phyloP scores from a whole-genome alignment of 768 basidiomycete species.

The Arthromyces matolae region DNA sequence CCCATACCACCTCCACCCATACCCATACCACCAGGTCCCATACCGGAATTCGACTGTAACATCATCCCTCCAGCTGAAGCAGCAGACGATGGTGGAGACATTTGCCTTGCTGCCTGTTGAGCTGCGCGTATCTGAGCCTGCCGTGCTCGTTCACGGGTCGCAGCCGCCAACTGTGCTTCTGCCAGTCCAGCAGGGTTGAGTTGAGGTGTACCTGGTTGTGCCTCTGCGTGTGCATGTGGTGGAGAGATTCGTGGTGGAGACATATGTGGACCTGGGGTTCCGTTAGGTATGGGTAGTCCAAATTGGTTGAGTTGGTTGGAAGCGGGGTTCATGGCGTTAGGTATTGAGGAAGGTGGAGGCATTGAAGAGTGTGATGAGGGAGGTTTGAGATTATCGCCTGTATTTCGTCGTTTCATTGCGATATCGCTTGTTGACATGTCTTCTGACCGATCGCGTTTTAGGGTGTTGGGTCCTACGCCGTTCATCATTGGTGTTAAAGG shows the following conservation, averaged over 20 bases:
- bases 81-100: slow-evolving; percentile 37
- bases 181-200: slow-evolving; percentile 2
- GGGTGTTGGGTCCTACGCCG: slow-evolving; percentile 5
- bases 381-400: slow-evolving; percentile 54
- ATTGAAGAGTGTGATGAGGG: neutral
- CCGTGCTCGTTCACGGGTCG: slow-evolving; percentile 29
- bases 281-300: slow-evolving; percentile 12
- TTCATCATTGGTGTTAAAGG: slow-evolving; percentile 7
- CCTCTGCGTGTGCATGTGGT: slow-evolving; percentile 13
- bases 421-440: slow-evolving; percentile 33
- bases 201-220: slow-evolving; percentile 11
- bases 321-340: neutral
- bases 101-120: slow-evolving; percentile 33
- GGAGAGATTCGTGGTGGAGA: slow-evolving; percentile 15
- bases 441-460: slow-evolving; percentile 64
- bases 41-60: slow-evolving; percentile 12
- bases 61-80: slow-evolving; percentile 5
- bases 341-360: slow-evolving; percentile 35
- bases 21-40: slow-evolving; percentile 7
- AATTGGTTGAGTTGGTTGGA: slow-evolving; percentile 9
- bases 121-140: slow-evolving; percentile 35
- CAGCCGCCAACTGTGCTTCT: slow-evolving; percentile 35
- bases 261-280: neutral
- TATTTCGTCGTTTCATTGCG: slow-evolving; percentile 63
- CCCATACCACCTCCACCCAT: slow-evolving; percentile 12